Base-by-base conservation (phyloP, 1,284 basidiomycete genomes). In the Puccinia coronata region DNA sequence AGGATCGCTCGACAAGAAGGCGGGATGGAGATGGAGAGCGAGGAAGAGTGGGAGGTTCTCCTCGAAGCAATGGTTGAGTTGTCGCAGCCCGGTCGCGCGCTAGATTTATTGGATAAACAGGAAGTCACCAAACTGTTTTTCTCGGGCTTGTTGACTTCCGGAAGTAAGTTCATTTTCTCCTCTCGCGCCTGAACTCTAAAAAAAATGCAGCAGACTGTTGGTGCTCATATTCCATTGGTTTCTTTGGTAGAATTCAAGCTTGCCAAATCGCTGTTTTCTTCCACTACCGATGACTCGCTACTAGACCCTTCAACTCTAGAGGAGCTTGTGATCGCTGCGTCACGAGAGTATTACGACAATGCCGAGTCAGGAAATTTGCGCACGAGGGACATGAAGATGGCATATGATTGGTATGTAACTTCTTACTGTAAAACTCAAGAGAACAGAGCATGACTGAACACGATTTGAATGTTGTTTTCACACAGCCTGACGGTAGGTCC, bases 311-410 rank as follows among this genome's bases (percentile, higher is more conserved):
- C 87, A 31, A 87, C 87, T 0, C 87, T 93, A 20, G 94, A 96
- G 86, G 90, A 91, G 31, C 90, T 95, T 14, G 95, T 93, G 82
- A 87, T 98, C 34, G 86, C 90, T 5, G 91, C 91, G 63, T 95
- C 93, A 9, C 89, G 90, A 67, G 95, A 97, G 87, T 91, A 96
- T 83, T 98, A 97, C 86, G 94, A 97, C 85, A 96, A 96, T 83
- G 92, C 96, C 4, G 91, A 89, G 82, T 92, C 91, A 0, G 95
- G 94, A 2, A 98, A 97, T 84, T 92, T 94, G 84, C 92, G 94
- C 83, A 90, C 90, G 69, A 95, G 95, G 6, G 93, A 96, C 75
- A 97, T 98, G 95, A 96, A 94, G 86, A 88, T 94, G 55, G 95
- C 95, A 0, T 95, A 95, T 86, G 93, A 96, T 82, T 96, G 95